Conservation (phyloP, 2,329 filamentous ascomycete genomes). For the Delphinella strobiligena region DNA sequence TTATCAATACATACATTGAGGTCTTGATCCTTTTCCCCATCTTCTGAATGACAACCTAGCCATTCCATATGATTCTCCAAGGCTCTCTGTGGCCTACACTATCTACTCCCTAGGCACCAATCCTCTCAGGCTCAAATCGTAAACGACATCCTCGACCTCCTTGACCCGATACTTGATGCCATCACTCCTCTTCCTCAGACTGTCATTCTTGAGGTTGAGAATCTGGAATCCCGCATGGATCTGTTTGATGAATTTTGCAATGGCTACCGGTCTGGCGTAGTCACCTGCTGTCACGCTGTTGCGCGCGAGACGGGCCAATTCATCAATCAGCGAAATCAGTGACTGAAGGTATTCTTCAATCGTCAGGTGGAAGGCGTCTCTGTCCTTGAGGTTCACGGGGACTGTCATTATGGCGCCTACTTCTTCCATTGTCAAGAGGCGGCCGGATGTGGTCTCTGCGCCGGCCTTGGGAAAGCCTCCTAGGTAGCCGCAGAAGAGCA, state of each 20-base stretch:
- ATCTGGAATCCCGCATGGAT: conserved; percentile 93
- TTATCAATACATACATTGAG: too few species aligned
- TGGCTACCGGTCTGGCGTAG: conserved; percentile 71
- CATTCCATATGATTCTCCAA: too few species aligned
- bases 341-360: conserved; percentile 95
- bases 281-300: conserved; percentile 92
- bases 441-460: conserved; percentile 33
- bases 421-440: conserved; percentile 77
- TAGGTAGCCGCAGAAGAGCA: conserved; percentile 61
- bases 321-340: conserved; percentile 76
- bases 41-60: too few species aligned
- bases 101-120: conserved; percentile 42
- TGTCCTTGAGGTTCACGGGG: conserved; percentile 80
- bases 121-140: conserved; percentile 81
- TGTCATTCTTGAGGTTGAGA: conserved; percentile 94
- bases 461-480: conserved; percentile 46
- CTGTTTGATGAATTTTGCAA: conserved; percentile 88
- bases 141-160: conserved; percentile 95
- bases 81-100: too few species aligned
- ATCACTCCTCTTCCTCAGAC: conserved; percentile 74
- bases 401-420: conserved; percentile 72
- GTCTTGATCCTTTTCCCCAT: too few species aligned
- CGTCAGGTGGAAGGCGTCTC: conserved; percentile 85
- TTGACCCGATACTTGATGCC: conserved; percentile 96
- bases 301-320: conserved; percentile 79